These are phyloP conservation scores for Pleurotus ostreatus DNA, from an alignment of 768 basidiomycete genomes.

Conservation along the genomic window DNA sequence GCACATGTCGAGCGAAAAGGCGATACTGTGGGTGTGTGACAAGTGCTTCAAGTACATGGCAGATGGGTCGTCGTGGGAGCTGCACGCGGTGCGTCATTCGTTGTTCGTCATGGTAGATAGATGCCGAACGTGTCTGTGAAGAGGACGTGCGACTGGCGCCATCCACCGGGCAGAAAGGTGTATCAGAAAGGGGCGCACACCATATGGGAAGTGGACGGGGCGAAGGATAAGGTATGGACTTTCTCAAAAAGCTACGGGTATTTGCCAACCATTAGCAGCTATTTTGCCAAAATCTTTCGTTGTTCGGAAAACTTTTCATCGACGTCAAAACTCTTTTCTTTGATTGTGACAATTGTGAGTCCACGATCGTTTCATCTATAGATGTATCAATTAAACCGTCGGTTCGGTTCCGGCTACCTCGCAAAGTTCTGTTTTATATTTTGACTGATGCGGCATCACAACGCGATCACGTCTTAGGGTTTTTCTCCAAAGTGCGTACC, in stretches of 20 bases:
- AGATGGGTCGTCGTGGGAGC: constrained; percentile 63
- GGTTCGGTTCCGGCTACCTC: background rate
- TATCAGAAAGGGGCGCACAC: constrained; percentile 86
- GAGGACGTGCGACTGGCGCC: constrained; percentile 62
- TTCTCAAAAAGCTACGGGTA: background rate
- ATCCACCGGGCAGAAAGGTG: constrained; percentile 87
- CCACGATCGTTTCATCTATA: background rate
- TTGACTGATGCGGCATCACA: constrained; percentile 80
- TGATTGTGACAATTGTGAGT: constrained; percentile 80
- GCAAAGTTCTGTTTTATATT: constrained; percentile 84
- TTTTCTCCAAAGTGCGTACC: constrained; percentile 55
- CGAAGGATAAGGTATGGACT: constrained; percentile 65
- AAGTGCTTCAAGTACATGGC: constrained; percentile 97
- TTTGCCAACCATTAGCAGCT: constrained; percentile 45
- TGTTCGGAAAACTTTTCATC: constrained; percentile 98
- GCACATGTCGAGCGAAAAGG: constrained; percentile 38
- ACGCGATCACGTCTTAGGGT: constrained; percentile 75
- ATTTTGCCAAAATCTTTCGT: constrained; percentile 92
- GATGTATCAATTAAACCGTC: background rate
- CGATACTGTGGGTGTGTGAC: constrained; percentile 80
- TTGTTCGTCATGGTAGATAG: background rate
- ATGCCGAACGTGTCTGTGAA: constrained; percentile 21
- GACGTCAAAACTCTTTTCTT: constrained; percentile 96
- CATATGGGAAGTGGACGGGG: constrained; percentile 96
- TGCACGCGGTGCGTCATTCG: constrained; percentile 55